phyloP scores from a whole-genome alignment of 352 stramenopile species.

The Globisporangium mamillatum region DNA sequence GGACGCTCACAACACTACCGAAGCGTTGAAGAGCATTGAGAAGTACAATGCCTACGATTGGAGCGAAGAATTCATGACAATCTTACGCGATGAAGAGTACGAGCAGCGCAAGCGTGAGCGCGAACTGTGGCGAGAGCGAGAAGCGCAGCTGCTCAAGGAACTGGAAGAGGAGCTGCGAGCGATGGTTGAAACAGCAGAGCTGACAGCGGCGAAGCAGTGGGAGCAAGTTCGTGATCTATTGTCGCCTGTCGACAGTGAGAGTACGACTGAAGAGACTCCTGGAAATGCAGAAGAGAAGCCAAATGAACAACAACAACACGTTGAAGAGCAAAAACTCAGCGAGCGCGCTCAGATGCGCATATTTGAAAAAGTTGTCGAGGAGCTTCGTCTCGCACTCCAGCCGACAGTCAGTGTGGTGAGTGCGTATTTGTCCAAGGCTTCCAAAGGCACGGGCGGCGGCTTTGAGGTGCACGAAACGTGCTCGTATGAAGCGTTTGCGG shows the following conservation, averaged over 20 bases:
- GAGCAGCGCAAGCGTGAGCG: constrained; percentile 49
- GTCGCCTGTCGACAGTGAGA: background rate
- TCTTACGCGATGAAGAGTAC: constrained; percentile 44
- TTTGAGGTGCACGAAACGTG: constrained; percentile 33
- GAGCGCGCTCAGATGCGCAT: constrained; percentile 43
- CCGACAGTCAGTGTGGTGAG: constrained; percentile 25
- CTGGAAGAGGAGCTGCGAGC: constrained; percentile 23
- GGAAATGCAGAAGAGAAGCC: background rate
- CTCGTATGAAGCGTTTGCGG: constrained; percentile 36
- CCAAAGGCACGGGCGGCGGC: background rate
- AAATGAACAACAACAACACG: background rate
- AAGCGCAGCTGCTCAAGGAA: constrained; percentile 31
- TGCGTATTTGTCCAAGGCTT: constrained; percentile 24
- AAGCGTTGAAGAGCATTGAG: constrained; percentile 31
- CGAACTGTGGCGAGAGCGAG: constrained; percentile 33
- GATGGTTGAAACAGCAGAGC: constrained; percentile 18
- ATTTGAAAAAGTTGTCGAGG: constrained; percentile 51
- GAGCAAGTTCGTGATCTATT: background rate
- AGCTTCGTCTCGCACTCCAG: constrained; percentile 35
- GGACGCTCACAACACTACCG: constrained; percentile 15
- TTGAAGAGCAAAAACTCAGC: constrained; percentile 24
- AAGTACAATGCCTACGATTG: constrained; percentile 67
- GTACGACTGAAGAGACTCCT: background rate
- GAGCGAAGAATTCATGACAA: constrained; percentile 46
- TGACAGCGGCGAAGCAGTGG: constrained; percentile 11